A percentile compares a stretch with the other conserved stretches of the same genome.
phyloP scores from a whole-genome alignment of 495 filamentous ascomycete species.

The Aspergillus indologenus region DNA sequence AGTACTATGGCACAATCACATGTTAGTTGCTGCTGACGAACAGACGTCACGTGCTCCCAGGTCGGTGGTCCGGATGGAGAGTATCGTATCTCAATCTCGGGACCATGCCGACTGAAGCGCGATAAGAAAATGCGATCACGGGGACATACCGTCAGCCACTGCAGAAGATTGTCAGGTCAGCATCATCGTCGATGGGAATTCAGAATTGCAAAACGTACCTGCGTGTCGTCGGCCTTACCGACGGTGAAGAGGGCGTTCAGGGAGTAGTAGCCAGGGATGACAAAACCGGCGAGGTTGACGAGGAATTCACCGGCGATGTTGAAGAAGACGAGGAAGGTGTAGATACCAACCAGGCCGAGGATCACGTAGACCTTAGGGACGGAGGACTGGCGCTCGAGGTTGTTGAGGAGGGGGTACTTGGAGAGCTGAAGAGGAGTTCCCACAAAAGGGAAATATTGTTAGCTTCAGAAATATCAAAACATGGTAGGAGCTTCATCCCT shows the following conservation, averaged over 20 bases:
- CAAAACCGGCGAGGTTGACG: constrained; percentile 93
- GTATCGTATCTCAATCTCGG: not conserved
- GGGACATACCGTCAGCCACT: constrained; percentile 67
- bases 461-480: constrained; percentile 14
- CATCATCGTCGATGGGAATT: constrained; percentile 2
- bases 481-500: constrained; percentile 1
- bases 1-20: constrained; percentile 63
- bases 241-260: constrained; percentile 83
- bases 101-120: not conserved
- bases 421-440: constrained; percentile 64
- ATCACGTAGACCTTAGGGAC: constrained; percentile 95
- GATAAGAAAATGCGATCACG: constrained; percentile 16
- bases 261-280: constrained; percentile 94
- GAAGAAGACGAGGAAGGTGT: constrained; percentile 99
- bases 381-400: constrained; percentile 92
- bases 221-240: constrained; percentile 83
- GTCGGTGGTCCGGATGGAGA: not conserved
- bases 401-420: constrained; percentile 91
- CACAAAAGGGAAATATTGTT: constrained; percentile 17
- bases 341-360: constrained; percentile 77
- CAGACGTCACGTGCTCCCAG: constrained; percentile 15
- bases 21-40: constrained; percentile 16
- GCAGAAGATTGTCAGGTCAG: constrained; percentile 16
- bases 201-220: constrained; percentile 49
- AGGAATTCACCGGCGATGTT: constrained; percentile 97